These are phyloP conservation scores for Gossypium trilobum DNA, from an alignment of 441 rosid genomes.

Conservation along the genomic window DNA sequence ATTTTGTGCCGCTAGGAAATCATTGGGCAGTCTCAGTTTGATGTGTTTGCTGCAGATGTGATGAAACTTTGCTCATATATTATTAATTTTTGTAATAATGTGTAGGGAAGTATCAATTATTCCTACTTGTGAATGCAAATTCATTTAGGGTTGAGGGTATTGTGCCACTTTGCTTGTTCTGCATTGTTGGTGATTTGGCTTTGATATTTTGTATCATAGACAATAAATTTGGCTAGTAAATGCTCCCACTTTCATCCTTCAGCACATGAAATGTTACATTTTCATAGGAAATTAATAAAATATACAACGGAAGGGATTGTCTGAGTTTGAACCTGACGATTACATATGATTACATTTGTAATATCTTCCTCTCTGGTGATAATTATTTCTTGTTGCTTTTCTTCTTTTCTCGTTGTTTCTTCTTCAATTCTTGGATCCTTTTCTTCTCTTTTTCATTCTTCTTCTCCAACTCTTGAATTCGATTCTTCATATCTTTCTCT, in stretches of 20 bases:
- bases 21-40: conserved; percentile 4
- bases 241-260: neutral
- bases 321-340: neutral
- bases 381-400: conserved; percentile 7
- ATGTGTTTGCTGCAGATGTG: neutral
- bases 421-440: conserved; percentile 1
- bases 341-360: neutral
- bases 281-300: neutral
- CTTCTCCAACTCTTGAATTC: neutral
- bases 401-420: conserved; percentile 4
- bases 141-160: neutral
- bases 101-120: conserved; percentile 12
- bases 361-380: neutral
- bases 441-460: conserved; percentile 13
- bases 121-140: conserved; percentile 13
- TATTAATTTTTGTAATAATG: conserved; percentile 21
- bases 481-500: conserved; percentile 10
- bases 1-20: neutral
- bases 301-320: neutral
- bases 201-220: neutral
- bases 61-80: neutral
- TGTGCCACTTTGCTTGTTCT: neutral
- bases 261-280: neutral
- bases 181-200: neutral
- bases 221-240: neutral